Percentiles rank a stretch among this genome's conserved stretches.
Evolutionary conservation across 345 rosid species (phyloP).

Genomic region (Zanthoxylum bungeanum): DNA sequence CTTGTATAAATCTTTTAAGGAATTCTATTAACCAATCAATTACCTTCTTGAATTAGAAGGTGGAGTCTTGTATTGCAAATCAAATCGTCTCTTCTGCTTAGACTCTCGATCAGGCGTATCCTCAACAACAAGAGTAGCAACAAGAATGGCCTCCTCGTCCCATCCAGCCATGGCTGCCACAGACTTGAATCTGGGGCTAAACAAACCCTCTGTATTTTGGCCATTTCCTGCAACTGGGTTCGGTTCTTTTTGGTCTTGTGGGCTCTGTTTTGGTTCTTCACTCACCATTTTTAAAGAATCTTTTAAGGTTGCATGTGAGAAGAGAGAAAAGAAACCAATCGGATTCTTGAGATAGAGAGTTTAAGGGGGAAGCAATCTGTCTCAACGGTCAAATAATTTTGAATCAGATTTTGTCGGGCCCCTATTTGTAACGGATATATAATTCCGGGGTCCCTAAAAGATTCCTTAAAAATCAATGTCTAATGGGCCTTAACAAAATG

Average conservation of each 20-base stretch:
- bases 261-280: conserved; percentile 30
- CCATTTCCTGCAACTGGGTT: conserved; percentile 20
- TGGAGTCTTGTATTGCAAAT: conserved; percentile 54
- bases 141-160: conserved; percentile 83
- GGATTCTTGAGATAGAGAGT: neutral
- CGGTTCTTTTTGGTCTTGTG: conserved; percentile 26
- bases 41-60: conserved; percentile 78
- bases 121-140: conserved; percentile 73
- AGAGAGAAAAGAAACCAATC: neutral
- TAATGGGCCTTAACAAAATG: neutral
- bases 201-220: conserved; percentile 34
- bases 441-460: neutral
- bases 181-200: conserved; percentile 86
- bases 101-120: conserved; percentile 77
- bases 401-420: neutral
- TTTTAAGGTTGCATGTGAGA: neutral
- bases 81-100: conserved; percentile 63
- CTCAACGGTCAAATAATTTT: conserved; percentile 35
- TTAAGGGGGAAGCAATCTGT: neutral
- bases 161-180: conserved; percentile 96
- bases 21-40: no score
- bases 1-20: neutral
- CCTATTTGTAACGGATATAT: conserved; percentile 25
- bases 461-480: no score
- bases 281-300: conserved; percentile 38